Evolutionary conservation across 1,284 basidiomycete species (phyloP).

Genomic region (Quambalaria eucalypti): DNA sequence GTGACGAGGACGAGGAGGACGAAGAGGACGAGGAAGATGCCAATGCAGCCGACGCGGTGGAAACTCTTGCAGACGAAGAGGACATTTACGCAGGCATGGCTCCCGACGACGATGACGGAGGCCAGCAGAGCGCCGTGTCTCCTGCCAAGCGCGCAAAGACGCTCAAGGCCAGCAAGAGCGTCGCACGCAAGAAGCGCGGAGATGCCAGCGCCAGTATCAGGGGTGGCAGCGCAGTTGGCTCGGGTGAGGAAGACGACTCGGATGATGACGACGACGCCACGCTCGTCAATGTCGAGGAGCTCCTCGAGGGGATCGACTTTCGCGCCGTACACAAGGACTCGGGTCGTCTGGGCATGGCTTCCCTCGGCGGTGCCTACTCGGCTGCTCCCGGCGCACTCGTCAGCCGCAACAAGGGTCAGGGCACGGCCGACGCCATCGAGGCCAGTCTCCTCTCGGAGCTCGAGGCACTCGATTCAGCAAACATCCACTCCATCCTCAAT

Average conservation of each 20-base stretch:
- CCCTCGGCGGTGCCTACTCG: background rate
- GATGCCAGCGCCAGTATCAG: constrained; percentile 1
- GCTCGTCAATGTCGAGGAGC: constrained; percentile 65
- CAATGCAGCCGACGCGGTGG: constrained; percentile 18
- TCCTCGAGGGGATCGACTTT: constrained; percentile 93
- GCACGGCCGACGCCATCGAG: constrained; percentile 45
- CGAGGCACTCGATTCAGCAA: constrained; percentile 55
- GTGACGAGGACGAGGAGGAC: constrained; percentile 28
- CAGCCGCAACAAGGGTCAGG: constrained; percentile 11
- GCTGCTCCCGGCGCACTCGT: background rate
- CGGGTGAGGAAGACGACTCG: constrained; percentile 10
- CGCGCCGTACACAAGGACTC: background rate
- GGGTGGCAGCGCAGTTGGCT: background rate
- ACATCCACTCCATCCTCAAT: constrained; percentile 93
- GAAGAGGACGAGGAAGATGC: constrained; percentile 19
- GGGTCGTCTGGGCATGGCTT: background rate
- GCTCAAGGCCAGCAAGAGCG: background rate
- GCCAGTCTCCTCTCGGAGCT: constrained; percentile 41
- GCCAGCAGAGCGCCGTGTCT: background rate
- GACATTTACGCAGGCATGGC: background rate
- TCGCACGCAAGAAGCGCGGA: background rate
- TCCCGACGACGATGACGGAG: background rate
- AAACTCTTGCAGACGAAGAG: background rate
- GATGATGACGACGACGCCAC: constrained; percentile 36
- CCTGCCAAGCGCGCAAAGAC: background rate